Evolutionary conservation across 208 protist genomes (phyloP).

Genomic region (Leishmania guyanensis): DNA sequence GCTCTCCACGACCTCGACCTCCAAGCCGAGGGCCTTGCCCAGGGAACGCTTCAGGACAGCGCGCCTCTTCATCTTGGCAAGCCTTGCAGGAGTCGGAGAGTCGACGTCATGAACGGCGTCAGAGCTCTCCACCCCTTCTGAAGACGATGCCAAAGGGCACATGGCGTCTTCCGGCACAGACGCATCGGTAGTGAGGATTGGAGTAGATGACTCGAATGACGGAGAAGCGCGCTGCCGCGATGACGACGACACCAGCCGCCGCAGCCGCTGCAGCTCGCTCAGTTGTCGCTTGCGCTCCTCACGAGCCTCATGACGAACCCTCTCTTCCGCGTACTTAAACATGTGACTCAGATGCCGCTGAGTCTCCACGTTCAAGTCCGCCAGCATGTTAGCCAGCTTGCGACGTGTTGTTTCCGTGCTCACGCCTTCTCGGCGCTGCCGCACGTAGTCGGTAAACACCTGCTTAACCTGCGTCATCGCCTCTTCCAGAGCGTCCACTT

Average conservation of each 20-base stretch:
- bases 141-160: not conserved
- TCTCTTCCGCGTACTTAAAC: slow-evolving; percentile 79
- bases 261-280: slow-evolving; percentile 51
- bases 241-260: slow-evolving; percentile 19
- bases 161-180: not conserved
- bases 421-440: slow-evolving; percentile 69
- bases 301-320: slow-evolving; percentile 43
- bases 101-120: not conserved
- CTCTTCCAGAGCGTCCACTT: slow-evolving; percentile 73
- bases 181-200: not conserved
- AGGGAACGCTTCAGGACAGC: slow-evolving; percentile 46
- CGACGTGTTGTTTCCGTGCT: slow-evolving; percentile 80
- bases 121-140: not conserved
- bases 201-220: not conserved
- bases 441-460: slow-evolving; percentile 86
- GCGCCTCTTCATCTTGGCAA: slow-evolving; percentile 28
- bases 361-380: slow-evolving; percentile 74
- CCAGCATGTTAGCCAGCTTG: slow-evolving; percentile 70
- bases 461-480: slow-evolving; percentile 86
- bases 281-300: slow-evolving; percentile 67
- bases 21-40: slow-evolving; percentile 63
- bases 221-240: not conserved
- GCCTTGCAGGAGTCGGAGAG: slow-evolving; percentile 9
- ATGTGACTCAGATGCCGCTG: slow-evolving; percentile 78
- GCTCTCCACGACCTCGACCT: slow-evolving; percentile 63